Evolutionary conservation across 805 yeast species (phyloP).

Genomic region (Spathaspora arborariae): DNA sequence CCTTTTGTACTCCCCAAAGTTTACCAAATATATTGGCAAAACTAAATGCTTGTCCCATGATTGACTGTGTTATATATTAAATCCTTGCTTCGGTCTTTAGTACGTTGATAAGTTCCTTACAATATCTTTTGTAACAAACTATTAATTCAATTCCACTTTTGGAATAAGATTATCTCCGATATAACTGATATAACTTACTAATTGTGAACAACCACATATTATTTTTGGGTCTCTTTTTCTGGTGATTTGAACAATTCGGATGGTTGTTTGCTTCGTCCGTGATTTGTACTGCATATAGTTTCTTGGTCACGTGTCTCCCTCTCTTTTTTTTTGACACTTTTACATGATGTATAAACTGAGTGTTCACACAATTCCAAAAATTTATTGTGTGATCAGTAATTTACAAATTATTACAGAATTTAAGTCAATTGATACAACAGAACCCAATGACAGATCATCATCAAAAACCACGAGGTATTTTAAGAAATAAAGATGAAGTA

Average conservation of each 20-base stretch:
- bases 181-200: neutral
- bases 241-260: neutral
- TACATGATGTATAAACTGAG: neutral
- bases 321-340: neutral
- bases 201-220: neutral
- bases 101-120: too few relatives aligned
- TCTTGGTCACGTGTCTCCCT: neutral
- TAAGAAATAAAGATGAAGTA: constrained; percentile 45
- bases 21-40: constrained; percentile 67
- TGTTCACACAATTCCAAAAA: neutral
- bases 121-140: too few relatives aligned
- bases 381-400: neutral
- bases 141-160: neutral
- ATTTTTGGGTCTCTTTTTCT: neutral
- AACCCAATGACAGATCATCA: neutral
- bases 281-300: neutral
- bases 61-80: too few relatives aligned
- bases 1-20: constrained; percentile 87
- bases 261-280: neutral
- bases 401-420: neutral
- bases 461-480: constrained; percentile 42
- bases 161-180: neutral
- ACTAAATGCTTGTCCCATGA: constrained; percentile 88
- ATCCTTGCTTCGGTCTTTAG: too few relatives aligned
- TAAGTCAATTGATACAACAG: neutral